phyloP scores from a whole-genome alignment of 371 early-diverging fungal species.

The Globomyces sp. region DNA sequence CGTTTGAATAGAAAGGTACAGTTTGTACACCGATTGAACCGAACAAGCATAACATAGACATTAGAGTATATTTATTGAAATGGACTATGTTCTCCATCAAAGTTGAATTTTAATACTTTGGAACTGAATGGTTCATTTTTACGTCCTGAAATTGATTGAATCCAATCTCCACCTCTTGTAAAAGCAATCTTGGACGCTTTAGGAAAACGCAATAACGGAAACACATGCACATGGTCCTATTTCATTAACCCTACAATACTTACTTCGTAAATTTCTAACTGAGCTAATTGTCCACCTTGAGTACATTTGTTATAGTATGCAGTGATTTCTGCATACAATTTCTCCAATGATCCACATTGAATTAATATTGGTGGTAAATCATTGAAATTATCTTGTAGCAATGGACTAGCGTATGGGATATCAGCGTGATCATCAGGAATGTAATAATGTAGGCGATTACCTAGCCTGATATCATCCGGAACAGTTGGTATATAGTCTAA shows the following conservation, averaged over 20 bases:
- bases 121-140: no score
- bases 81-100: no score
- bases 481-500: constrained; percentile 25
- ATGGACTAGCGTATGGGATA: constrained; percentile 9
- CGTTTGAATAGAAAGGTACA: no score
- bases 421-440: background rate
- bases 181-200: constrained; percentile 8
- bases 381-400: background rate
- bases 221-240: constrained; percentile 25
- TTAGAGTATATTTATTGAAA: no score
- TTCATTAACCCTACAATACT: no score
- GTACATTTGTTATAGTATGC: no score
- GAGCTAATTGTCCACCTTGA: no score
- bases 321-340: constrained; percentile 31
- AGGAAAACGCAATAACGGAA: constrained; percentile 24
- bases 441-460: constrained; percentile 11
- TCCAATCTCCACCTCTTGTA: constrained; percentile 12
- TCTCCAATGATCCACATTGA: constrained; percentile 50
- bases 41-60: no score
- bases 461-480: background rate
- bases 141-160: background rate
- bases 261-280: no score
- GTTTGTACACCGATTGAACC: no score
- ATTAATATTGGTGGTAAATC: constrained; percentile 47
- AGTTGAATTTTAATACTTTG: no score